phyloP scores from a whole-genome alignment of 164 flowering plant genomes.

The Santalum album region DNA sequence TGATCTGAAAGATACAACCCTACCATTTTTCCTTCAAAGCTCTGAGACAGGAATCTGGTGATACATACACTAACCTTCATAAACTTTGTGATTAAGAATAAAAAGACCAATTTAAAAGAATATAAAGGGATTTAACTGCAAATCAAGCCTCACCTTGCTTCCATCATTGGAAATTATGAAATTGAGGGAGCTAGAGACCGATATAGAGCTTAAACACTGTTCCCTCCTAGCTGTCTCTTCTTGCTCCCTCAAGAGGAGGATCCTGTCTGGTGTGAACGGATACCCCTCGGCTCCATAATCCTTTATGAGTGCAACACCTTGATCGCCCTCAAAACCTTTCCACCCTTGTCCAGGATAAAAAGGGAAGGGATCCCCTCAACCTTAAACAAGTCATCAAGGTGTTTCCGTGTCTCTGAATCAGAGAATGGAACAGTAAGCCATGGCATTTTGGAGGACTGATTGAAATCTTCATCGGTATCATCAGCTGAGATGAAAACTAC shows the following conservation, averaged over 20 bases:
- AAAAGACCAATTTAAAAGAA: background rate
- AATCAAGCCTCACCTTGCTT: background rate
- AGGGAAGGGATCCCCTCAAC: slow-evolving; percentile 1
- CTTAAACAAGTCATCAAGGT: background rate
- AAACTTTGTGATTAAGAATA: too few species aligned
- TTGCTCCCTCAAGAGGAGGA: background rate
- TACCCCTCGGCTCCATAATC: background rate
- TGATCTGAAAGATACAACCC: slow-evolving; percentile 21
- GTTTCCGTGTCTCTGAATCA: background rate
- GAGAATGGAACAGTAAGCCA: slow-evolving; percentile 1
- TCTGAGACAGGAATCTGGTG: slow-evolving; percentile 22
- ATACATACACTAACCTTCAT: background rate
- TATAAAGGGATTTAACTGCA: background rate
- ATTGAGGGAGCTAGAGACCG: background rate
- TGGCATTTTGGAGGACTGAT: slow-evolving; percentile 1
- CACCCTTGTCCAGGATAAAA: background rate
- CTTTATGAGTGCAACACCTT: background rate
- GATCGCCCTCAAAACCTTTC: background rate
- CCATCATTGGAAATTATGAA: slow-evolving; percentile 1
- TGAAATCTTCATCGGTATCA: background rate
- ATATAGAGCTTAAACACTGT: slow-evolving; percentile 11
- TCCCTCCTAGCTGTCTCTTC: background rate
- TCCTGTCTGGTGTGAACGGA: background rate
- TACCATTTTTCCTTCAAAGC: slow-evolving; percentile 29
- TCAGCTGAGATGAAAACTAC: background rate